A percentile compares a stretch with the other conserved stretches of the same genome.
These are phyloP conservation scores for Pseudozyma pruni DNA, from an alignment of 1,284 basidiomycete genomes.

Conservation along the genomic window DNA sequence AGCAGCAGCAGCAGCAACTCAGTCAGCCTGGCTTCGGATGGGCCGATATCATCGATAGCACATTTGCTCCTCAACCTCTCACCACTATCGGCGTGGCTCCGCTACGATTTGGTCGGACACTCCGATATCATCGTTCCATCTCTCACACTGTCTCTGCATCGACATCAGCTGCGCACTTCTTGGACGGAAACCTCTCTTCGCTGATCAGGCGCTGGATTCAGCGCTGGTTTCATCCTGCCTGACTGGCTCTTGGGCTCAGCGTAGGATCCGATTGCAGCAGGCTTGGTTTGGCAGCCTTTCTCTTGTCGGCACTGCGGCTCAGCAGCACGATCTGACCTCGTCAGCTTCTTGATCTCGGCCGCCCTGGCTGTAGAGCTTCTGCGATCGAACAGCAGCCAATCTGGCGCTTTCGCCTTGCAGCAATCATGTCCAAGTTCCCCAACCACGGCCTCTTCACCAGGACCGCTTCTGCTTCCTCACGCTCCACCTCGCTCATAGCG, in stretches of 20 bases:
- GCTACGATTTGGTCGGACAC: conserved; percentile 9
- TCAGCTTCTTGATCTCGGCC: neutral
- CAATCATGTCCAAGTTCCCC: conserved; percentile 49
- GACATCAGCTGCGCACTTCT: too few species aligned
- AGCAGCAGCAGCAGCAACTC: neutral
- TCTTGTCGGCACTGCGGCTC: too few species aligned
- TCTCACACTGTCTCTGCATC: neutral
- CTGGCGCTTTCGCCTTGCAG: neutral
- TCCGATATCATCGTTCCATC: neutral
- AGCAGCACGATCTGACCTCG: too few species aligned
- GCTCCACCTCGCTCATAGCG: conserved; percentile 33
- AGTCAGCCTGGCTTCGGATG: neutral
- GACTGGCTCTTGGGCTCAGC: too few species aligned
- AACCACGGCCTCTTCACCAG: conserved; percentile 51
- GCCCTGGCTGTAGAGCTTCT: neutral
- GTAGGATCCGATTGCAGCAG: too few species aligned
- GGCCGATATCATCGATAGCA: neutral
- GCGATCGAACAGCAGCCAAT: neutral
- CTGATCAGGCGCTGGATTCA: too few species aligned
- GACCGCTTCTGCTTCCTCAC: conserved; percentile 39
- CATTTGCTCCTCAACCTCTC: neutral
- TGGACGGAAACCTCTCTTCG: too few species aligned
- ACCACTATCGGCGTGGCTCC: conserved; percentile 21
- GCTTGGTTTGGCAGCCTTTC: neutral
- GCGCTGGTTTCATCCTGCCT: too few species aligned